phyloP scores from a whole-genome alignment of 257 asterid genomes.

The Nicotiana obtusifolia region DNA sequence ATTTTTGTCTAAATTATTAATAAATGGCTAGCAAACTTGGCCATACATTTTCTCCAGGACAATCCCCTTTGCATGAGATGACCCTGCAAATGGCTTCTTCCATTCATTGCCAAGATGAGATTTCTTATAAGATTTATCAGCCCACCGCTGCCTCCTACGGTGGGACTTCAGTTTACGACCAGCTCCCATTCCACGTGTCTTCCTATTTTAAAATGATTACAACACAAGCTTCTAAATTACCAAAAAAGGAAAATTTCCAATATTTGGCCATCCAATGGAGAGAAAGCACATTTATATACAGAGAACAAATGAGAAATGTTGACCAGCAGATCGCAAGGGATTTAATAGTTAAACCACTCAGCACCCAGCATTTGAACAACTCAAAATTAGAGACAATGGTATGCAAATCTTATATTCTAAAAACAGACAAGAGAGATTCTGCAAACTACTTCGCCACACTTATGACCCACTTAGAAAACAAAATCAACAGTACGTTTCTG shows the following conservation, averaged over 20 bases:
- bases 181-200: constrained; percentile 14
- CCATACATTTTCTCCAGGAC: constrained; percentile 13
- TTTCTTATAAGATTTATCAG: constrained; percentile 10
- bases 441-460: too few relatives aligned
- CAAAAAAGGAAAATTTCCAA: neutral
- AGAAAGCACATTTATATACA: neutral
- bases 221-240: neutral
- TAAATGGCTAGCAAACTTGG: neutral
- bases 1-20: neutral
- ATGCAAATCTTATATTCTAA: too few relatives aligned
- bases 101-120: constrained; percentile 18
- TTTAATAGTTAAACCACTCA: neutral
- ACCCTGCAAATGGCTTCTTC: constrained; percentile 15
- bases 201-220: neutral
- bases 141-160: constrained; percentile 12
- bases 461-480: too few relatives aligned
- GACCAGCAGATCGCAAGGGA: neutral
- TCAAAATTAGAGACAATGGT: neutral
- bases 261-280: neutral
- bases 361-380: neutral
- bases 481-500: too few relatives aligned
- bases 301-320: neutral
- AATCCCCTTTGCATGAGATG: constrained; percentile 16
- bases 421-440: too few relatives aligned
- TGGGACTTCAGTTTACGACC: constrained; percentile 15